These are phyloP conservation scores for Toxoplasma gondii DNA, from an alignment of 169 alveolate species.

Conservation along the genomic window DNA sequence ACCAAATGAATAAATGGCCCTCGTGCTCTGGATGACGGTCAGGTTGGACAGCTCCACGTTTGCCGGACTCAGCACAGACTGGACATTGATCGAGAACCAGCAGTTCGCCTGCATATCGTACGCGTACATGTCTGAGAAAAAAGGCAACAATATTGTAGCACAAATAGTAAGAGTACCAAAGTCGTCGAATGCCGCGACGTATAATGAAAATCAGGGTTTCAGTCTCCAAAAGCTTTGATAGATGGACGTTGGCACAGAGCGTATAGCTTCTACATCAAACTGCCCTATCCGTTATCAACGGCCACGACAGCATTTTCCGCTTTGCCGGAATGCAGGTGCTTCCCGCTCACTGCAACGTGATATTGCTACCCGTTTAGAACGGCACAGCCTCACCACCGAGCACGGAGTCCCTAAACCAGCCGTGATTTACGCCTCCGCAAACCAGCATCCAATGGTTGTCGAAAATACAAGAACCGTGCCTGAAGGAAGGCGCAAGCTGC, in stretches of 20 bases:
- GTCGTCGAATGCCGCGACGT: no score
- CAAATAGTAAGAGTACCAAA: background rate
- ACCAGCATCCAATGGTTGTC: constrained; percentile 57
- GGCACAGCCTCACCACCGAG: constrained; percentile 32
- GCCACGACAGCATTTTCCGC: no score
- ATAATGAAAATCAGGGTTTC: no score
- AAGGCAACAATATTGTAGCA: background rate
- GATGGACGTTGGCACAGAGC: no score
- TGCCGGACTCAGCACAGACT: constrained; percentile 32
- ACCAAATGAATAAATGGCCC: constrained; percentile 56
- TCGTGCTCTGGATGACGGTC: constrained; percentile 36
- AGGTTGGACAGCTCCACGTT: constrained; percentile 25
- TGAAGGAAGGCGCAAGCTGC: background rate
- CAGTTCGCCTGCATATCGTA: constrained; percentile 67
- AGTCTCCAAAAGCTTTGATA: no score
- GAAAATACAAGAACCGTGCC: constrained; percentile 57
- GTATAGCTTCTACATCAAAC: no score
- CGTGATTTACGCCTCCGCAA: constrained; percentile 60
- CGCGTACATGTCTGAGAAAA: constrained; percentile 53
- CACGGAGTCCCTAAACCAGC: constrained; percentile 51
- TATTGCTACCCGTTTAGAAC: no score
- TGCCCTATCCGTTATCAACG: no score
- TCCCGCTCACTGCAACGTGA: no score
- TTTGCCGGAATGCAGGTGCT: no score
- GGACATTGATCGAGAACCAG: constrained; percentile 45